These are phyloP conservation scores for Capsicum chinense DNA, from an alignment of 257 asterid species.

Conservation along the genomic window DNA sequence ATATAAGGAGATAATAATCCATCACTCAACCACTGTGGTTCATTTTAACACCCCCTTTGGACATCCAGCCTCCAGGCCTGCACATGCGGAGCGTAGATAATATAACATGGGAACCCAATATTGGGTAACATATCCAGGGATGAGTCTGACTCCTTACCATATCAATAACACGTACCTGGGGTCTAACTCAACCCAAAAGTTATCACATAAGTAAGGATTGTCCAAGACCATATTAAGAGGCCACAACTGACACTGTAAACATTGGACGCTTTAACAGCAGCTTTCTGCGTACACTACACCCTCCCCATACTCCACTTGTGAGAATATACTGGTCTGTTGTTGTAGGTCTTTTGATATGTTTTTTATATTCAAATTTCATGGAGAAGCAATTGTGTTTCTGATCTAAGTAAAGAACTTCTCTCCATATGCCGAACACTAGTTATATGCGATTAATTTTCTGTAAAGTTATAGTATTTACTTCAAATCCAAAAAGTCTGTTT, in stretches of 20 bases:
- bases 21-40: not conserved
- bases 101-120: not conserved
- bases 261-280: not conserved
- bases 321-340: not conserved
- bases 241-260: not conserved
- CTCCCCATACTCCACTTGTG: not conserved
- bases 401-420: not conserved
- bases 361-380: not conserved
- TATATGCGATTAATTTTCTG: not conserved
- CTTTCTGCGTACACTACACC: not conserved
- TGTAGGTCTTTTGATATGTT: not conserved
- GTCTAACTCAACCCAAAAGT: not conserved
- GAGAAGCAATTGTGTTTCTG: not conserved
- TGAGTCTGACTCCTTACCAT: not conserved
- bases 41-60: not conserved
- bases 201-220: not conserved
- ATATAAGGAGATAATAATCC: not conserved
- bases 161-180: not conserved
- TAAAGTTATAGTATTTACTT: conserved; percentile 4
- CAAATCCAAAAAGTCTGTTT: not conserved
- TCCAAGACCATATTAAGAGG: not conserved
- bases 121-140: not conserved
- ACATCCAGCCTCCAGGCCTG: not conserved
- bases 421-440: not conserved
- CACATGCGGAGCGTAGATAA: not conserved